Conservation (phyloP, 1,139 yeast species). For the Debaryomycetaceae sp. region DNA sequence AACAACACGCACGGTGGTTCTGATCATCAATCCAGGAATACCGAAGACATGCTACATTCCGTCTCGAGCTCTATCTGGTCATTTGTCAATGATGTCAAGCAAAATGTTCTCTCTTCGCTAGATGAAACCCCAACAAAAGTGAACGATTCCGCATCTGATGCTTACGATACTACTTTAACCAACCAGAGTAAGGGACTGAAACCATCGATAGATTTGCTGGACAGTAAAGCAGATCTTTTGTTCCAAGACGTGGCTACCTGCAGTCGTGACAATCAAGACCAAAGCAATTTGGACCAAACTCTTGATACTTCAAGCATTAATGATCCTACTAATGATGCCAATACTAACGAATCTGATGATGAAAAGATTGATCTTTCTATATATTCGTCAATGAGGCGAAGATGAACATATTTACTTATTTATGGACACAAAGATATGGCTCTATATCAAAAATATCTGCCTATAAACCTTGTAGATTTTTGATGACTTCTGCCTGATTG, state of each 20-base stretch:
- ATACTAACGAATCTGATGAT: conserved; percentile 7
- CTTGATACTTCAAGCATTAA: neutral
- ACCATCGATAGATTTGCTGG: neutral
- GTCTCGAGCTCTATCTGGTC: conserved; percentile 46
- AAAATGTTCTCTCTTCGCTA: conserved; percentile 35
- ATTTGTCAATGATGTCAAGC: conserved; percentile 42
- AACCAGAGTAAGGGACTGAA: neutral
- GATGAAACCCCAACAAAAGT: conserved; percentile 11
- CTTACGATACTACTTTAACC: neutral
- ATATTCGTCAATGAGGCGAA: conserved; percentile 12
- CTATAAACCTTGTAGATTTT: conserved; percentile 39
- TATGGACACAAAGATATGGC: neutral
- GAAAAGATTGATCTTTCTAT: conserved; percentile 25
- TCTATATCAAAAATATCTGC: neutral
- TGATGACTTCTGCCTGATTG: conserved; percentile 49
- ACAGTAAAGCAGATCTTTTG: neutral
- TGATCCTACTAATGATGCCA: neutral
- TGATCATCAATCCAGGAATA: conserved; percentile 3
- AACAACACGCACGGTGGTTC: neutral
- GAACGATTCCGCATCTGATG: neutral
- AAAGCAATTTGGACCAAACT: neutral
- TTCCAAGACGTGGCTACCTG: neutral
- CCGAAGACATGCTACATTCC: conserved; percentile 39
- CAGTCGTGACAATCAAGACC: neutral
- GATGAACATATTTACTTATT: neutral